These are phyloP conservation scores for Oenanthe javanica DNA, from an alignment of 140 eudicot species.

Conservation along the genomic window DNA sequence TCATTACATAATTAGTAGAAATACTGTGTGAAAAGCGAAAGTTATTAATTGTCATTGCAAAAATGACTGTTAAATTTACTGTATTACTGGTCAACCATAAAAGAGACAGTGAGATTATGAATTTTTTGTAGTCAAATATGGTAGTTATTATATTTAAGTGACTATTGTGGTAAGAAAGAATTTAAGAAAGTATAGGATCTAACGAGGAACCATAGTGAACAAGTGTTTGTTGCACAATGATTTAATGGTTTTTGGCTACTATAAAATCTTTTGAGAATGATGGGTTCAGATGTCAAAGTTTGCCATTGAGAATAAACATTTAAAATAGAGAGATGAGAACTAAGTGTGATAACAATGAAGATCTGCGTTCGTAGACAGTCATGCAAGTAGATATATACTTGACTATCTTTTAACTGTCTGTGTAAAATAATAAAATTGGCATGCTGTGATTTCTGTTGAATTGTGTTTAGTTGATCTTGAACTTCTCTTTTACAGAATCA, in stretches of 20 bases:
- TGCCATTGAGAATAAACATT: neutral
- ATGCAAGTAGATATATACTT: slow-evolving; percentile 1
- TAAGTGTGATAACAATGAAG: neutral
- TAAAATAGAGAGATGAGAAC: neutral
- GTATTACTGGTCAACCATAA: neutral
- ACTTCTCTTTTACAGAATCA: slow-evolving; percentile 1
- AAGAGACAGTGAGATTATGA: neutral
- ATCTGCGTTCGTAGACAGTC: neutral
- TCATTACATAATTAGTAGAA: neutral
- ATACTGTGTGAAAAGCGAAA: neutral
- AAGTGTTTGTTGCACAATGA: neutral
- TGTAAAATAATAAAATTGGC: neutral
- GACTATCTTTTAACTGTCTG: no score
- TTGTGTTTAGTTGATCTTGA: neutral
- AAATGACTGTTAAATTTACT: neutral
- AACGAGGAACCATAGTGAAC: neutral
- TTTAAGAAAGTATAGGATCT: neutral
- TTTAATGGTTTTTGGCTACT: neutral
- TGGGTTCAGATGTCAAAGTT: neutral
- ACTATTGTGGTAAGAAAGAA: neutral
- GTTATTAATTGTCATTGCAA: neutral
- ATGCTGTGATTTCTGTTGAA: neutral
- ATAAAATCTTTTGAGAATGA: neutral
- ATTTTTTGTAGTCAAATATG: neutral
- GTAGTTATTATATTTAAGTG: neutral